Conservation (phyloP, 2,329 filamentous ascomycete genomes). For the Pestalotiopsis sp. region DNA sequence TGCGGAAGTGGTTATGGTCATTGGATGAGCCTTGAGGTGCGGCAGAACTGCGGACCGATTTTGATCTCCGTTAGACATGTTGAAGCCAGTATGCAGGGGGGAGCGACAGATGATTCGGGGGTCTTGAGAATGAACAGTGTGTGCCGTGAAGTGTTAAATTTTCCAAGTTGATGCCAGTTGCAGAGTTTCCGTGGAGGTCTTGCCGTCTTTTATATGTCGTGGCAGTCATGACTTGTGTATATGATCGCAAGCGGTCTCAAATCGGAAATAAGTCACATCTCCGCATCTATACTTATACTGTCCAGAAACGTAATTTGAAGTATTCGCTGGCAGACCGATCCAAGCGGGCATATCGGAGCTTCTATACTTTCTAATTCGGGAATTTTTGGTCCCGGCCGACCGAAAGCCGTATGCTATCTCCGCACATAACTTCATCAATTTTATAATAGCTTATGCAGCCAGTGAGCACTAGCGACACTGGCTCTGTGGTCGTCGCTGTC, state of each 20-base stretch:
- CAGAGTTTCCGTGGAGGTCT: too few relatives aligned
- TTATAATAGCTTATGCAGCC: background rate
- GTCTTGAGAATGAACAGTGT: background rate
- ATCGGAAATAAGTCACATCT: too few relatives aligned
- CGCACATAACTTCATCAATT: background rate
- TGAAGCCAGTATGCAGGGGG: background rate
- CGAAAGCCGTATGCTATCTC: background rate
- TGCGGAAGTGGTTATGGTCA: slow-evolving; percentile 22
- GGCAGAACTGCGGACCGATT: slow-evolving; percentile 25
- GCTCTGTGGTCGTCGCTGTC: too few relatives aligned
- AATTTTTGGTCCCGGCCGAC: background rate
- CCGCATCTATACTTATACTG: too few relatives aligned
- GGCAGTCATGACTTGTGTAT: too few relatives aligned
- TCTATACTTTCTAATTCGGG: background rate
- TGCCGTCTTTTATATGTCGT: too few relatives aligned
- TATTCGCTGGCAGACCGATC: background rate
- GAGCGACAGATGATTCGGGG: background rate
- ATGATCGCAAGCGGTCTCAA: too few relatives aligned
- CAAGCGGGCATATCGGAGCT: background rate
- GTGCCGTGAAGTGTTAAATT: background rate
- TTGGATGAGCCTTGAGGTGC: slow-evolving; percentile 23
- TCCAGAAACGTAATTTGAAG: too few relatives aligned
- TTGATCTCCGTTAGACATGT: background rate
- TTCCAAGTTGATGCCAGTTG: too few relatives aligned
- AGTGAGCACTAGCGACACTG: background rate